Percentiles rank a stretch among this genome's conserved stretches.
These are phyloP conservation scores for Neobulgaria alba DNA, from an alignment of 2,329 filamentous ascomycete species.

Conservation along the genomic window DNA sequence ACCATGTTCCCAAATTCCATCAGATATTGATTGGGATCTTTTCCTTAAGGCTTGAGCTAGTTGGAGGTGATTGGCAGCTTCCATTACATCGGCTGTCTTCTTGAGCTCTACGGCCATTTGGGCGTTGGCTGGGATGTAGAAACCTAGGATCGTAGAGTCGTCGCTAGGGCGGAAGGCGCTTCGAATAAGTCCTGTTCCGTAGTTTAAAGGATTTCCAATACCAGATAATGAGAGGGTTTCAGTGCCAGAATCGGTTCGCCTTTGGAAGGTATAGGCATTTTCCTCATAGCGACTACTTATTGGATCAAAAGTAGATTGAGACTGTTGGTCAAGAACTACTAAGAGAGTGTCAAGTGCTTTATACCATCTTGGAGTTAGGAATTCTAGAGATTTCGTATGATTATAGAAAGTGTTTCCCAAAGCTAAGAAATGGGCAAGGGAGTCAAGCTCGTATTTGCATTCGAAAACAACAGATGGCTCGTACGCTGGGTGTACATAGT, in stretches of 20 bases:
- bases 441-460: conserved; percentile 98
- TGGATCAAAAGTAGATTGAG: conserved; percentile 68
- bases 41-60: conserved; percentile 47
- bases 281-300: conserved; percentile 53
- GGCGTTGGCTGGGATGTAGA: conserved; percentile 91
- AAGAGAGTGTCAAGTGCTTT: conserved; percentile 68
- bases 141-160: conserved; percentile 88
- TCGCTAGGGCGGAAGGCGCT: conserved; percentile 93
- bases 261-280: conserved; percentile 84
- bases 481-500: conserved; percentile 77
- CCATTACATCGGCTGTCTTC: conserved; percentile 54
- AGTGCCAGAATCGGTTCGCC: conserved; percentile 71
- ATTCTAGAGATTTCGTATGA: conserved; percentile 68
- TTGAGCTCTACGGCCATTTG: conserved; percentile 89
- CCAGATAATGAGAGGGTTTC: conserved; percentile 80
- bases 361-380: conserved; percentile 72
- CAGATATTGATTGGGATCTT: conserved; percentile 54
- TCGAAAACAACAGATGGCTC: conserved; percentile 84
- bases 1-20: conserved; percentile 78
- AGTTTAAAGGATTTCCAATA: conserved; percentile 83
- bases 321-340: conserved; percentile 67
- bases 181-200: conserved; percentile 74
- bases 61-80: conserved; percentile 42
- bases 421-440: conserved; percentile 81
- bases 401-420: conserved; percentile 81